phyloP scores from a whole-genome alignment of 495 filamentous ascomycete species.

The Friedmanniomyces endolithicus region DNA sequence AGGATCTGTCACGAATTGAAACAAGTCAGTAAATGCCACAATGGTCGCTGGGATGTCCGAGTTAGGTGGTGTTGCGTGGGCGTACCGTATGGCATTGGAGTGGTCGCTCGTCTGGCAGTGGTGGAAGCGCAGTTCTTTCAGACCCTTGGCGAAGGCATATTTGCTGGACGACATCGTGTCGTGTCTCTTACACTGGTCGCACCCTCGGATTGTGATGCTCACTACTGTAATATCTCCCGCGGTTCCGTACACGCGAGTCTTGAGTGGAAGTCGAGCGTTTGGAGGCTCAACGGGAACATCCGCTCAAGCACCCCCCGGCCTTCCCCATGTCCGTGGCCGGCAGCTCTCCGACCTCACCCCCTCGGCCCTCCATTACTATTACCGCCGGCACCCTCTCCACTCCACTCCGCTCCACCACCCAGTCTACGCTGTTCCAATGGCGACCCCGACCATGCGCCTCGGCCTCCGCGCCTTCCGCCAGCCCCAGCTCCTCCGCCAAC shows the following conservation, averaged over 20 bases:
- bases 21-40: too few species aligned
- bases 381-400: too few species aligned
- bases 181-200: not conserved
- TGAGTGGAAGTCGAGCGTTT: too few species aligned
- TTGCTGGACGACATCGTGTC: constrained; percentile 80
- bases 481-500: constrained; percentile 39
- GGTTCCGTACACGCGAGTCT: too few species aligned
- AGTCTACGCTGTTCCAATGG: constrained; percentile 35
- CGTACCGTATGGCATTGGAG: constrained; percentile 73
- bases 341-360: not conserved
- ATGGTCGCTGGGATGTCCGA: too few species aligned
- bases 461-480: constrained; percentile 32
- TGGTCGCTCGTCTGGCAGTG: constrained; percentile 89
- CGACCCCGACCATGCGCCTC: constrained; percentile 27
- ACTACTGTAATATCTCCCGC: too few species aligned
- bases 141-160: constrained; percentile 72
- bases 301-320: not conserved
- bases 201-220: not conserved
- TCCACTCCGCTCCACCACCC: not conserved
- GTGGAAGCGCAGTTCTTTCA: constrained; percentile 94
- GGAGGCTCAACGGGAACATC: not conserved
- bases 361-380: not conserved
- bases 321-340: not conserved
- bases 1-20: constrained; percentile 46
- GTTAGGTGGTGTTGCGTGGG: not conserved